A percentile compares a stretch with the other conserved stretches of the same genome.
Conservation (phyloP, 208 protist species). For the Cochliopodium minus region DNA sequence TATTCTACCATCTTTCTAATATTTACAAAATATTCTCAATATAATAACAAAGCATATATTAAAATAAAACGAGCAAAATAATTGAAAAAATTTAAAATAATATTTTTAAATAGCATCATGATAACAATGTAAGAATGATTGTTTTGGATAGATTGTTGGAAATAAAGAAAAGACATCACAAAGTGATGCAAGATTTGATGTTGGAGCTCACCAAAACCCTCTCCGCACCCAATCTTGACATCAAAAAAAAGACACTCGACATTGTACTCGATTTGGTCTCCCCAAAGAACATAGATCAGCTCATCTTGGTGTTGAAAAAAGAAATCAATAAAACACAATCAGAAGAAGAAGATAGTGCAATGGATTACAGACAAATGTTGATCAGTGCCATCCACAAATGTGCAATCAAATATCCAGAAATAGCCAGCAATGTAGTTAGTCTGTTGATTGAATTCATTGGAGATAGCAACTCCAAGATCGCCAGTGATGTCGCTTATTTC, state of each 20-base stretch:
- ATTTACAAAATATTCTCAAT: too few relatives aligned
- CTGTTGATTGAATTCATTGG: constrained; percentile 80
- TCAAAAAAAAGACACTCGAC: constrained; percentile 72
- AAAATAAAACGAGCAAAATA: too few relatives aligned
- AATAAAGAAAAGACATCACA: constrained; percentile 44
- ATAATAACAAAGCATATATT: too few relatives aligned
- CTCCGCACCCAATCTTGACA: constrained; percentile 57
- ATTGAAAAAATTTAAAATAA: too few relatives aligned
- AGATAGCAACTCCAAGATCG: constrained; percentile 44
- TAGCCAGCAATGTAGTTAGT: constrained; percentile 48
- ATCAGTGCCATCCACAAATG: constrained; percentile 71
- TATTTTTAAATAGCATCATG: constrained; percentile 51
- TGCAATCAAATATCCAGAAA: constrained; percentile 60
- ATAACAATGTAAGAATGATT: constrained; percentile 95
- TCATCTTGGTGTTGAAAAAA: constrained; percentile 77
- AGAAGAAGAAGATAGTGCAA: constrained; percentile 5
- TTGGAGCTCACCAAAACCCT: constrained; percentile 37
- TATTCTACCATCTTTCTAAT: too few relatives aligned
- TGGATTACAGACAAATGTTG: constrained; percentile 66
- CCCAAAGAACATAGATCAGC: constrained; percentile 65
- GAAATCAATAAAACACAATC: constrained; percentile 44
- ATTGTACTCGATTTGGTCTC: constrained; percentile 73
- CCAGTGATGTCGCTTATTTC: constrained; percentile 70
- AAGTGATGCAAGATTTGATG: constrained; percentile 82
- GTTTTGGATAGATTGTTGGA: constrained; percentile 76